Conservation (phyloP, 2,329 filamentous ascomycete species). For the Ampelomyces quisqualis region DNA sequence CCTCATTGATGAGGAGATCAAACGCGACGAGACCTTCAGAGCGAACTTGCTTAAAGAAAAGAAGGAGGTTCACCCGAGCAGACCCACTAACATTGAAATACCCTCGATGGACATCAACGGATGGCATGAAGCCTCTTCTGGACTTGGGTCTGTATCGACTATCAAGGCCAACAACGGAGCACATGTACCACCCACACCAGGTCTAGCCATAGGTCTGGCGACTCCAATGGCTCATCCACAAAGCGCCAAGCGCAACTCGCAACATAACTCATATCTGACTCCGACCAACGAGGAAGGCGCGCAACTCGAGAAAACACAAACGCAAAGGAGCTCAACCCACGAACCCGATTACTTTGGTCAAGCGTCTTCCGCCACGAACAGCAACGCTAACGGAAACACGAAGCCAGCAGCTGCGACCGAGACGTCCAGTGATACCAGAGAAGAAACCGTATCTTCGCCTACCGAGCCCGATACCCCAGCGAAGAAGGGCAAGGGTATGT, state of each 20-base stretch:
- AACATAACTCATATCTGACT: slow-evolving; percentile 40
- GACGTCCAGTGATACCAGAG: slow-evolving; percentile 28
- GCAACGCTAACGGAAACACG: slow-evolving; percentile 22
- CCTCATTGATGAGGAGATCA: slow-evolving; percentile 86
- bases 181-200: slow-evolving; percentile 66
- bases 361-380: slow-evolving; percentile 21
- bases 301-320: slow-evolving; percentile 56
- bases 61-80: slow-evolving; percentile 57
- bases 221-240: slow-evolving; percentile 57
- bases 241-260: slow-evolving; percentile 39
- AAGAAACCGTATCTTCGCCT: slow-evolving; percentile 43
- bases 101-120: slow-evolving; percentile 51
- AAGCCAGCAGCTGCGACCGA: slow-evolving; percentile 31
- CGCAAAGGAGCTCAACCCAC: slow-evolving; percentile 56
- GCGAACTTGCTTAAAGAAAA: slow-evolving; percentile 67
- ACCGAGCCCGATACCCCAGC: slow-evolving; percentile 41
- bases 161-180: slow-evolving; percentile 61
- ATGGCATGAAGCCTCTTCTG: slow-evolving; percentile 45
- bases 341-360: slow-evolving; percentile 74
- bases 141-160: slow-evolving; percentile 51
- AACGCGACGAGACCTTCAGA: slow-evolving; percentile 74
- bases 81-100: slow-evolving; percentile 63
- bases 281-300: slow-evolving; percentile 48
- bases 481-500: slow-evolving; percentile 63
- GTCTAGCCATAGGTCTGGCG: slow-evolving; percentile 74